Evolutionary conservation across 225 moss, liverwort and hornwort species (phyloP).

Genomic region (Polytrichum formosum): DNA sequence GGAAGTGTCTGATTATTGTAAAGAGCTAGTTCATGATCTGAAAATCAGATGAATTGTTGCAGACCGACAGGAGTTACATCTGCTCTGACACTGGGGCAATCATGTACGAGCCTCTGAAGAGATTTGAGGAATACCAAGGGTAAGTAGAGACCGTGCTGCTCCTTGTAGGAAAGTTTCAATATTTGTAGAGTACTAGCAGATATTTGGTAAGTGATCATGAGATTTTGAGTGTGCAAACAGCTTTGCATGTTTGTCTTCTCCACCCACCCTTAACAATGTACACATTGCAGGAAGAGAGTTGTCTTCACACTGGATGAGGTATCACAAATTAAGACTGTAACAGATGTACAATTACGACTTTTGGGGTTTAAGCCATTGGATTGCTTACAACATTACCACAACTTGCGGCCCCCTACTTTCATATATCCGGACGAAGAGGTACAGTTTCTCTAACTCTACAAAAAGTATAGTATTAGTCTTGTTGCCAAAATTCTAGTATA

Average conservation of each 20-base stretch:
- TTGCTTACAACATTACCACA: constrained; percentile 79
- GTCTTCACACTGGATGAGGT: constrained; percentile 75
- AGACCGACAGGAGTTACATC: constrained; percentile 79
- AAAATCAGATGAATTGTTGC: constrained; percentile 29
- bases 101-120: constrained; percentile 75
- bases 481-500: too few relatives aligned
- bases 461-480: too few relatives aligned
- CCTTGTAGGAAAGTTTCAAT: constrained; percentile 1
- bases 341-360: constrained; percentile 77
- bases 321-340: constrained; percentile 67
- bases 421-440: constrained; percentile 97
- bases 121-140: constrained; percentile 86
- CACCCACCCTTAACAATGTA: neutral
- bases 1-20: too few relatives aligned
- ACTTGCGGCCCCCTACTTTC: constrained; percentile 90
- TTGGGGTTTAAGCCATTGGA: constrained; percentile 79
- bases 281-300: constrained; percentile 66
- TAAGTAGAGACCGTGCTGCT: constrained; percentile 24
- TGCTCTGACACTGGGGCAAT: constrained; percentile 80
- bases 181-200: neutral
- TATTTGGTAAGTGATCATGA: neutral
- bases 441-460: neutral
- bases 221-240: neutral
- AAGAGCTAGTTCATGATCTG: neutral
- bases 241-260: too few relatives aligned